Conservation (phyloP, 805 yeast genomes). For the Kodamaea hsintzibuensis region DNA sequence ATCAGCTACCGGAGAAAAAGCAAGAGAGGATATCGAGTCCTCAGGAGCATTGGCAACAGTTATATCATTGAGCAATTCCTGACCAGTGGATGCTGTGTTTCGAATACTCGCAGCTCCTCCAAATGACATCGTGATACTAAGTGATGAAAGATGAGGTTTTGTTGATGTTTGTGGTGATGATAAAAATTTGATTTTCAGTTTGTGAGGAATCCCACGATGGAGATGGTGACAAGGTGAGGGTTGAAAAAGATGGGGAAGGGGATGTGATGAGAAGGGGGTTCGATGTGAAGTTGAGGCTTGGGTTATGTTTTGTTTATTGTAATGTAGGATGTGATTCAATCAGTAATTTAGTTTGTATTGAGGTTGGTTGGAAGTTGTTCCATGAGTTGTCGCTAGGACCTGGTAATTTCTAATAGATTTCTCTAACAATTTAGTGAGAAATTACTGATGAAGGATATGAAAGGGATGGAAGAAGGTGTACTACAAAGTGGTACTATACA, state of each 20-base stretch:
- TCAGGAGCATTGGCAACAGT: conserved; percentile 81
- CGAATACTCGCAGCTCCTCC: conserved; percentile 29
- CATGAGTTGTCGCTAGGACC: too few relatives aligned
- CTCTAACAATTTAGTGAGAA: too few relatives aligned
- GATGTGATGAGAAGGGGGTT: too few relatives aligned
- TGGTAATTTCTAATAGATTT: too few relatives aligned
- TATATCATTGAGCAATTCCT: conserved; percentile 69
- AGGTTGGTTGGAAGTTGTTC: too few relatives aligned
- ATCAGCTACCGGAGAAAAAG: conserved; percentile 87
- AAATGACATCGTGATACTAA: conserved; percentile 6
- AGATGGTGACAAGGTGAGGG: neutral
- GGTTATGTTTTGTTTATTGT: too few relatives aligned
- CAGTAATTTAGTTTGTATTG: too few relatives aligned
- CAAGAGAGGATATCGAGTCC: conserved; percentile 80
- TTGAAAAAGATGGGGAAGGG: neutral
- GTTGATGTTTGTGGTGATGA: neutral
- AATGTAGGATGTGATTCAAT: too few relatives aligned
- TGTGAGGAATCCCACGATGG: neutral
- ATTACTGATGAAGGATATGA: too few relatives aligned
- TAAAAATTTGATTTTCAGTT: neutral
- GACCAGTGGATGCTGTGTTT: conserved; percentile 40
- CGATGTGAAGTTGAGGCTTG: too few relatives aligned
- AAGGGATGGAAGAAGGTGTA: too few relatives aligned
- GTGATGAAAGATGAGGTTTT: neutral
- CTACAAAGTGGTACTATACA: too few relatives aligned